Evolutionary conservation across 176 grass and related monocot species (phyloP).

Genomic region (Oryza australiensis): DNA sequence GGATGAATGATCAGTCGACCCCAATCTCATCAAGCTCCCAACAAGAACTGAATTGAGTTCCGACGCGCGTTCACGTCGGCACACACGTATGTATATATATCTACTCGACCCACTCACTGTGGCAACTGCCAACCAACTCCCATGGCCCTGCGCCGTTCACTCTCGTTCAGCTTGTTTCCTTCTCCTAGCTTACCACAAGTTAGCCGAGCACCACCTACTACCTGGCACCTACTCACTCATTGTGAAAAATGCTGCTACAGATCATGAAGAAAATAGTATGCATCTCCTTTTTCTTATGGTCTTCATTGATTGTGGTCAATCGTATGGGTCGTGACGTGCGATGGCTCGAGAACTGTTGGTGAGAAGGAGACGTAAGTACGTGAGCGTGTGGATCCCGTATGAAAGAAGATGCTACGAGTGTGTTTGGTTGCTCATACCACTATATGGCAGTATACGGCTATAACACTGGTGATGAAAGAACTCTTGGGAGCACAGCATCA

Average conservation of each 20-base stretch:
- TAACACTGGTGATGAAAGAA: too few species aligned
- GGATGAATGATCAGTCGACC: too few species aligned
- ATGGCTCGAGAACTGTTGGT: too few species aligned
- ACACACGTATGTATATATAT: neutral
- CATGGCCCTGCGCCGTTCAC: neutral
- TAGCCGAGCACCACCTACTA: neutral
- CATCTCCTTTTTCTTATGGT: neutral
- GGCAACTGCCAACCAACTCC: slow-evolving; percentile 10
- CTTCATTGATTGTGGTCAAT: neutral
- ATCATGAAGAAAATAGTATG: too few species aligned
- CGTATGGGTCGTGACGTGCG: neutral
- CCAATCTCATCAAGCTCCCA: neutral
- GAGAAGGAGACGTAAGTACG: neutral
- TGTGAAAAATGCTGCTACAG: neutral
- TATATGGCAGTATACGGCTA: too few species aligned
- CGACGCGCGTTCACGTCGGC: neutral
- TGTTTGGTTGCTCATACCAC: too few species aligned
- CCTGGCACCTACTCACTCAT: neutral
- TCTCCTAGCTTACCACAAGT: too few species aligned
- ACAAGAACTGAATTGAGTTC: slow-evolving; percentile 18
- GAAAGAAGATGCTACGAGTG: too few species aligned
- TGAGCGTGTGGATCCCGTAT: neutral
- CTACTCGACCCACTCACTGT: neutral
- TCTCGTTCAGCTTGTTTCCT: too few species aligned
- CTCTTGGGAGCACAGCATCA: too few species aligned